Base-by-base conservation (phyloP, 345 rosid genomes). In the Eucalyptus paniculata region DNA sequence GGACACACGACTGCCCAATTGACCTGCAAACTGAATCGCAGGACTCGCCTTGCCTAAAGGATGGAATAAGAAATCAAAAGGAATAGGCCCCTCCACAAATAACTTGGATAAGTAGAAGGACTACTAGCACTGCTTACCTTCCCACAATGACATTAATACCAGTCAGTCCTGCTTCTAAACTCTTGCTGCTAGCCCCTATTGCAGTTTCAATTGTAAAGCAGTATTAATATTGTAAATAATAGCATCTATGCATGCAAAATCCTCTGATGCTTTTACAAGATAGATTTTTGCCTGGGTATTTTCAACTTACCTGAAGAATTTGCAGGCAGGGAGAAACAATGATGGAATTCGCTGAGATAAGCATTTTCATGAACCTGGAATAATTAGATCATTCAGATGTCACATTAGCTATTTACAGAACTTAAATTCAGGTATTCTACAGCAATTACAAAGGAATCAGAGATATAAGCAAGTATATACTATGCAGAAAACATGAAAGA, bases 321-420 rank as follows among this genome's bases (percentile, higher is more conserved):
- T 92, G 98, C 93, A 32, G 93, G 94, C 89, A 95, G 88, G 88
- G 99, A 93, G 93, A 95, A 98, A 92, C 99, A 98, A 90, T 98
- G 99, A 93, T 98, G 99, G 89, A 94, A 98, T 81, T 95, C 95
- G 86, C 98, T 98, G 67, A 93, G 93, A 91, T 98, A 97, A 85
- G 99, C 98, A 94, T 98, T 98, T 93, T 97, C 99, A 77, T 96
- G 99, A 94, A 98, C 96, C 99, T 96, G 96, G 86, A 92, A 90
- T 15, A 85, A 87, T 88, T 42, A 87, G 34, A 42, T 37, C 34
- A 40, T 42, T 87, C 50, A 60, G 80, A 62, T 87, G 53, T 56
- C 32, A 56, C 30, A 77, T 77, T 77, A 40, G 6, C 30, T 9
- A 58, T 30, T 87, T 62, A 15, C 81, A 24, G 37, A 87, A 40